These are phyloP conservation scores for Stentor coeruleus DNA, from an alignment of 73 alveolate genomes.

Conservation along the genomic window DNA sequence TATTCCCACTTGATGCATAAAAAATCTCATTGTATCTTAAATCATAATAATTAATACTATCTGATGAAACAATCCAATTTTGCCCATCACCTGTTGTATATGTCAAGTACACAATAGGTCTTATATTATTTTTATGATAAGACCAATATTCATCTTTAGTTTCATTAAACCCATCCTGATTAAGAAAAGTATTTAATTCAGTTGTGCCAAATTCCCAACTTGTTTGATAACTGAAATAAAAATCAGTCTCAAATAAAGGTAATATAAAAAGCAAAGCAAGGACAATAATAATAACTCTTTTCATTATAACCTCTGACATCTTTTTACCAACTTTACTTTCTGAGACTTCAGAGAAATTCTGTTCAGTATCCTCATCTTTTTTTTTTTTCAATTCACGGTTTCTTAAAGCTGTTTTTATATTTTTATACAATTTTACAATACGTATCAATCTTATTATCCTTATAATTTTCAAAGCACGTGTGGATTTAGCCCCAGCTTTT, in stretches of 20 bases:
- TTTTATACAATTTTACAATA: conserved; percentile 44
- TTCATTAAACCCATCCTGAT: conserved; percentile 14
- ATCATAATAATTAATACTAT: not conserved
- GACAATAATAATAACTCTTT: conserved; percentile 89
- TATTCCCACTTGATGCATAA: not conserved
- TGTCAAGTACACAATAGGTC: conserved; percentile 11
- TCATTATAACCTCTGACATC: conserved; percentile 78
- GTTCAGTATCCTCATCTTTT: not conserved
- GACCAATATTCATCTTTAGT: conserved; percentile 26
- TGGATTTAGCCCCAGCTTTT: conserved; percentile 51
- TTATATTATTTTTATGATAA: conserved; percentile 21
- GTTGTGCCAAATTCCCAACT: conserved; percentile 30
- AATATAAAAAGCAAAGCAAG: conserved; percentile 70
- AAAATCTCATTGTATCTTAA: not conserved
- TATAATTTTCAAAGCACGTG: conserved; percentile 53
- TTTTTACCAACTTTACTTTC: conserved; percentile 79
- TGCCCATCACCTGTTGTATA: not conserved
- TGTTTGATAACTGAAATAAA: conserved; percentile 29
- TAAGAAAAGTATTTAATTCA: conserved; percentile 9
- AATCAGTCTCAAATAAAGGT: conserved; percentile 57
- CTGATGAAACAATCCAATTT: not conserved
- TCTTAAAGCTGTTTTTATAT: conserved; percentile 34
- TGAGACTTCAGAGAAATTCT: not conserved
- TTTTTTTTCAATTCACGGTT: not conserved
- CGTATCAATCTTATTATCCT: conserved; percentile 47